phyloP scores from a whole-genome alignment of 164 flowering plant species.

The Tetracentron sinense region DNA sequence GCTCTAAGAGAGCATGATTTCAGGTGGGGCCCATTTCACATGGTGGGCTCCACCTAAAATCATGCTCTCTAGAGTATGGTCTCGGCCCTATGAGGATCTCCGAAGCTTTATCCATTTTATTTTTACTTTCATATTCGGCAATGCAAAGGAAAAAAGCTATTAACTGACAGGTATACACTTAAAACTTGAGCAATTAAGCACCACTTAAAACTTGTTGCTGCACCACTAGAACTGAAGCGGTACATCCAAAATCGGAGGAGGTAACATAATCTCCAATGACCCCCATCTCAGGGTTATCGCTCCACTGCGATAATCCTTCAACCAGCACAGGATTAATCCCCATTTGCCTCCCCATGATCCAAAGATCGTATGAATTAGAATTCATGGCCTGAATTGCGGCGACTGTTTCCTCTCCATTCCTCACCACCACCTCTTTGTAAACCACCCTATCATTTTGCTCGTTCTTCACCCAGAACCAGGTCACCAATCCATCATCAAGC shows the following conservation, averaged over 20 bases:
- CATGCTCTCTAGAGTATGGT: no score
- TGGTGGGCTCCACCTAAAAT: no score
- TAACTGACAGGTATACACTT: no score
- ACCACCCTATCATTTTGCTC: slow-evolving; percentile 30
- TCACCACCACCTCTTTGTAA: slow-evolving; percentile 58
- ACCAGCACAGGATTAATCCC: slow-evolving; percentile 46
- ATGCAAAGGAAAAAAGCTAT: no score
- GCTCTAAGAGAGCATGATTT: no score
- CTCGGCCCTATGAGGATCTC: no score
- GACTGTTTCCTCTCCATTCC: slow-evolving; percentile 48
- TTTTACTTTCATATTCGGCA: no score
- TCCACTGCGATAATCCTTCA: slow-evolving; percentile 50
- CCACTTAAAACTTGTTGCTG: slow-evolving; percentile 51
- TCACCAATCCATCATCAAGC: slow-evolving; percentile 57
- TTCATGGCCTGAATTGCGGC: slow-evolving; percentile 41
- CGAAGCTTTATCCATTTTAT: no score
- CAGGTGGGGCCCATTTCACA: no score
- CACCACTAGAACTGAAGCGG: slow-evolving; percentile 50
- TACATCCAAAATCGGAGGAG: slow-evolving; percentile 37
- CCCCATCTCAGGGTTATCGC: slow-evolving; percentile 48
- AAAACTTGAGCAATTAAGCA: no score
- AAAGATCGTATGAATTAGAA: slow-evolving; percentile 24
- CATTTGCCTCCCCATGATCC: slow-evolving; percentile 53
- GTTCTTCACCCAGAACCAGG: slow-evolving; percentile 56
- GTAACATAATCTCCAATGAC: slow-evolving; percentile 50